Conservation (phyloP, 768 basidiomycete genomes). For the Leccinum barrowsii region DNA sequence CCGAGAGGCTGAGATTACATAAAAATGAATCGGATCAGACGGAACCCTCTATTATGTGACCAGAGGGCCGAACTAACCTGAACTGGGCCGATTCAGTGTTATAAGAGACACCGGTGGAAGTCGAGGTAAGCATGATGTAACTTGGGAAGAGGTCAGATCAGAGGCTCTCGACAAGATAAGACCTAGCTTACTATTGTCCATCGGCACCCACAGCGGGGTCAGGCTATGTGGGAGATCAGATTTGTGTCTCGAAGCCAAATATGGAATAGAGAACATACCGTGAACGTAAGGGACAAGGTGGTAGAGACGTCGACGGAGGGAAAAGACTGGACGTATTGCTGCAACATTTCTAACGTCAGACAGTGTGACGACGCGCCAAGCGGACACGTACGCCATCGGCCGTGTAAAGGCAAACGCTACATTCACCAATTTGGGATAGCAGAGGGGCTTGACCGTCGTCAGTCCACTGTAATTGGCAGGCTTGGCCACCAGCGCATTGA, state of each 20-base stretch:
- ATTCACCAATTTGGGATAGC: slow-evolving; percentile 45
- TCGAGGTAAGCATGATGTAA: slow-evolving; percentile 57
- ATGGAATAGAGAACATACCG: slow-evolving; percentile 31
- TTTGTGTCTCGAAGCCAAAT: neutral
- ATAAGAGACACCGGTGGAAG: slow-evolving; percentile 27
- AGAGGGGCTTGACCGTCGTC: slow-evolving; percentile 59
- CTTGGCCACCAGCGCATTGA: slow-evolving; percentile 50
- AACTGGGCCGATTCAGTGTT: slow-evolving; percentile 52
- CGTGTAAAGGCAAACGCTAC: slow-evolving; percentile 55
- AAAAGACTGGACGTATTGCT: slow-evolving; percentile 62
- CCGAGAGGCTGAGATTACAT: slow-evolving; percentile 39
- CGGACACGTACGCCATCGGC: slow-evolving; percentile 44
- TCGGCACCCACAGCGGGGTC: slow-evolving; percentile 53
- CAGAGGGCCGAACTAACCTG: slow-evolving; percentile 36
- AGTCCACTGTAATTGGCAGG: slow-evolving; percentile 55
- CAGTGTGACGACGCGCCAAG: neutral
- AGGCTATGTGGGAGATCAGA: slow-evolving; percentile 38
- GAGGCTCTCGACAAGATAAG: neutral
- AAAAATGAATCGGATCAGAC: slow-evolving; percentile 1
- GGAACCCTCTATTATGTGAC: neutral
- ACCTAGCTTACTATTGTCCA: slow-evolving; percentile 48
- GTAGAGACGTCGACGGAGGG: slow-evolving; percentile 43
- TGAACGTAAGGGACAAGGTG: slow-evolving; percentile 49
- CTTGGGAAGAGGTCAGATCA: slow-evolving; percentile 32
- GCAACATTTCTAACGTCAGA: neutral